Base-by-base conservation (phyloP, 2,329 filamentous ascomycete species). In the Phaeosphaeria sp. region DNA sequence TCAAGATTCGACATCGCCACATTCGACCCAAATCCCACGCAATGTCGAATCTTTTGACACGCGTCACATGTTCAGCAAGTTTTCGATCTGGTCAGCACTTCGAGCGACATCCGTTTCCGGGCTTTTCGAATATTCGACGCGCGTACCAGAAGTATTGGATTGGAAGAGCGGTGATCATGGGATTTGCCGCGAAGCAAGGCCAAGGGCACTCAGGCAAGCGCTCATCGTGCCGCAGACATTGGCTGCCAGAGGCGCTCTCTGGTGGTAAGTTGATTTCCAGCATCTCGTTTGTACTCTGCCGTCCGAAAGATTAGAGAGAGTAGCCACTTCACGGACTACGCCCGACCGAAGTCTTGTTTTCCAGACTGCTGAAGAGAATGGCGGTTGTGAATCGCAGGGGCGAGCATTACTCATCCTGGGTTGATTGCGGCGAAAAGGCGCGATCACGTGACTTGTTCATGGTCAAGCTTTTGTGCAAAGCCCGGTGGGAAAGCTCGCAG, bases 11-110 rank as follows among this genome's bases (percentile, higher is more conserved):
- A n/a, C 30, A 7, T 36, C 30, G 30, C 3, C 25, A 13, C n/a
- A n/a, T n/a, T n/a, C n/a, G n/a, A n/a, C n/a, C n/a, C n/a, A n/a
- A n/a, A n/a, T n/a, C n/a, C n/a, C n/a, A n/a, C n/a, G n/a, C n/a
- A n/a, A n/a, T n/a, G n/a, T n/a, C n/a, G n/a, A n/a, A n/a, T n/a
- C n/a, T n/a, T n/a, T n/a, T n/a, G n/a, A n/a, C 69, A 71, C 83
- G 80, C 3, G 79, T 80, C 0, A 77, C 80, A 66, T 86, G 83
- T 2, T 66, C 81, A 71, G 51, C 40, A 64, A 25, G 13, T 59
- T 59, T 25, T 86, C 83, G 47, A 87, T 75, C 56, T 85, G 83
- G 66, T 86, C 82, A 33, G 82, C 71, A 61, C 87, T 83, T 4
- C 80, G 78, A 0, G 83, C 83, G 24, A 86, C 74, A 57, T 85